phyloP scores from a whole-genome alignment of 768 basidiomycete species.

The Lactarius pseudohatsudake region DNA sequence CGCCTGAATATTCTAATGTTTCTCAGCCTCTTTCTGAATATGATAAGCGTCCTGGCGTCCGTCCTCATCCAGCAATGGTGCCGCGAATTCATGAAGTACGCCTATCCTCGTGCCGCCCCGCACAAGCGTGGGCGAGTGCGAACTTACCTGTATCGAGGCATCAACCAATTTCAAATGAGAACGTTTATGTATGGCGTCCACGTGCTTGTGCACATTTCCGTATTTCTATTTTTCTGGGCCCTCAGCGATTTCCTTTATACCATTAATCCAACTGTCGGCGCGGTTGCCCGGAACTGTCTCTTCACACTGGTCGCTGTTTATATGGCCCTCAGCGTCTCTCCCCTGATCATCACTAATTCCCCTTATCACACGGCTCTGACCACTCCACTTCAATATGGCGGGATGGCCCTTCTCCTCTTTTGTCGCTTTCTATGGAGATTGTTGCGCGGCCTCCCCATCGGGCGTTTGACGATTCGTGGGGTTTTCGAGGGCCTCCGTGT shows the following conservation, averaged over 20 bases:
- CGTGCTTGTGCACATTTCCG: conserved; percentile 15
- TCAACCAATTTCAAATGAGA: conserved; percentile 13
- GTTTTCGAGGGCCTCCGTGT: conserved; percentile 11
- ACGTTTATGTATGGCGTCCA: conserved; percentile 17
- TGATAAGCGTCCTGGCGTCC: conserved; percentile 20
- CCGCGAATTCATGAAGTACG: conserved; percentile 5
- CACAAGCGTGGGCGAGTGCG: conserved; percentile 20
- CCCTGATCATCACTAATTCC: conserved; percentile 14
- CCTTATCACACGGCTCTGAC: conserved; percentile 23
- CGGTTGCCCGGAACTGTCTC: conserved; percentile 3
- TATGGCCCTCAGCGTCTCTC: conserved; percentile 15
- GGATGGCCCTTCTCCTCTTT: neutral
- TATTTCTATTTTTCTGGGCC: conserved; percentile 23
- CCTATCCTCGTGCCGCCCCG: conserved; percentile 9
- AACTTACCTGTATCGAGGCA: conserved; percentile 14
- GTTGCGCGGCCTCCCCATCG: neutral
- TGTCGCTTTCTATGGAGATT: neutral
- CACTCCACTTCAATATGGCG: neutral
- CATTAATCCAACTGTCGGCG: conserved; percentile 1
- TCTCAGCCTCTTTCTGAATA: conserved; percentile 20
- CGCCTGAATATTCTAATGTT: conserved; percentile 23
- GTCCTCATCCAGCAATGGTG: conserved; percentile 27
- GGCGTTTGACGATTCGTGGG: neutral
- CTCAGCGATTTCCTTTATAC: conserved; percentile 20
- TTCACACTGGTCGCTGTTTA: neutral